phyloP scores from a whole-genome alignment of 169 alveolate species.

The Plasmodium coatneyi region DNA sequence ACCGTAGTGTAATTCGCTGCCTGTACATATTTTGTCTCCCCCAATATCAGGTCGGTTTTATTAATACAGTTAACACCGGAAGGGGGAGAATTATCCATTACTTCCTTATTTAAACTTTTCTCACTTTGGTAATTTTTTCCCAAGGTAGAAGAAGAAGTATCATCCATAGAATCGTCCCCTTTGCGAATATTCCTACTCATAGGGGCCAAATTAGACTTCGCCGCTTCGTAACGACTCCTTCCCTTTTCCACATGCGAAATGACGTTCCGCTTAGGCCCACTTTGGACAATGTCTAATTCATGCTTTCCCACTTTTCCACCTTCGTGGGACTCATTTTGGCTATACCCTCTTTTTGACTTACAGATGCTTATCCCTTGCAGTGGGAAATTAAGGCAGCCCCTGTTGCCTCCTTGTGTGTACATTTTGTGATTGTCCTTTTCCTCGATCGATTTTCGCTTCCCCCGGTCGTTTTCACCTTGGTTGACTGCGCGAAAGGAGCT shows the following conservation, averaged over 20 bases:
- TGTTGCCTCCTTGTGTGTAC: background rate
- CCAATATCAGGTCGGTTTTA: background rate
- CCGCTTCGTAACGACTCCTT: background rate
- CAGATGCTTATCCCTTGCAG: background rate
- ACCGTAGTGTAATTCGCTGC: background rate
- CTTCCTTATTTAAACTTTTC: background rate
- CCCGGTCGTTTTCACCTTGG: background rate
- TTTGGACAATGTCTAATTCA: background rate
- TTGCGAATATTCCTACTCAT: background rate
- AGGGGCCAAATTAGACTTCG: background rate
- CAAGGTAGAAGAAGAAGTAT: background rate
- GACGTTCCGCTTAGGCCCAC: background rate
- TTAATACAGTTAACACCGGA: background rate
- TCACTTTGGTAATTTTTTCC: background rate
- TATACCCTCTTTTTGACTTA: constrained; percentile 3
- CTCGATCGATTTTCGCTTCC: background rate
- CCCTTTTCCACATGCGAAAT: background rate
- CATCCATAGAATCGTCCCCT: background rate
- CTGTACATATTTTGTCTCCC: background rate
- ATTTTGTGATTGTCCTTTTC: background rate
- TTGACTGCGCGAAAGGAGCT: background rate
- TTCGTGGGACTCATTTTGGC: background rate
- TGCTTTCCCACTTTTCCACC: background rate
- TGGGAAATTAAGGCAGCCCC: background rate
- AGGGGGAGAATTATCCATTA: background rate